A percentile compares a stretch with the other conserved stretches of the same genome.
Conservation (phyloP, 495 filamentous ascomycete species). For the Aspergillus ellipticus region DNA sequence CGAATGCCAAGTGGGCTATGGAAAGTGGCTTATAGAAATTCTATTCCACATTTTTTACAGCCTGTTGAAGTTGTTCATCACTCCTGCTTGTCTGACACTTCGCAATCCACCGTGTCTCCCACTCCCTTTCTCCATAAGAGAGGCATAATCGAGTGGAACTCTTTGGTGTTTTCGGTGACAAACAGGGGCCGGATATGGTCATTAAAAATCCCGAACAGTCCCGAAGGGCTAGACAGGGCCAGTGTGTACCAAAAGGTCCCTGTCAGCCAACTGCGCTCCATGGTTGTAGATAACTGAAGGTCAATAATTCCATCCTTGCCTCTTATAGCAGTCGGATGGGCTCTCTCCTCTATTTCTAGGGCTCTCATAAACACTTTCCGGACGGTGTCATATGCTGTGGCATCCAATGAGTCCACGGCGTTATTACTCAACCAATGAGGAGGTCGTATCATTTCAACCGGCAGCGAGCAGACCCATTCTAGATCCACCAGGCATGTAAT, state of each 20-base stretch:
- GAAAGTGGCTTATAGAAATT: too few species aligned
- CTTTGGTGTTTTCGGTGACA: conserved; percentile 13
- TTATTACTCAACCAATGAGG: conserved; percentile 28
- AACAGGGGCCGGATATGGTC: conserved; percentile 17
- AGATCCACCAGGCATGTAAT: conserved; percentile 29
- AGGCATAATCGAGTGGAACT: conserved; percentile 22
- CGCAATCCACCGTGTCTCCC: too few species aligned
- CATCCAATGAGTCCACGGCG: conserved; percentile 21
- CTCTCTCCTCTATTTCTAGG: conserved; percentile 9
- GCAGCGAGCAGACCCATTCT: conserved; percentile 32
- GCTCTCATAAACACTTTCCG: conserved; percentile 16
- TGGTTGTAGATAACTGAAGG: too few species aligned
- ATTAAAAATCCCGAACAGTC: conserved; percentile 19
- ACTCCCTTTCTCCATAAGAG: too few species aligned
- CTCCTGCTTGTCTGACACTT: too few species aligned
- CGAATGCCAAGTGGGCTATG: too few species aligned
- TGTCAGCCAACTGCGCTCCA: conserved; percentile 15
- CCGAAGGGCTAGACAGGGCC: conserved; percentile 21
- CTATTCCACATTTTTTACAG: too few species aligned
- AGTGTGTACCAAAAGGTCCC: conserved; percentile 24
- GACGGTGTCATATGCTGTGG: conserved; percentile 12
- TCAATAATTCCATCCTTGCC: too few species aligned
- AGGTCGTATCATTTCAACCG: conserved; percentile 26
- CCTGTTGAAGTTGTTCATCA: too few species aligned
- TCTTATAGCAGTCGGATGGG: too few species aligned